Conservation (phyloP, 345 rosid genomes). For the Lepidium didymum region DNA sequence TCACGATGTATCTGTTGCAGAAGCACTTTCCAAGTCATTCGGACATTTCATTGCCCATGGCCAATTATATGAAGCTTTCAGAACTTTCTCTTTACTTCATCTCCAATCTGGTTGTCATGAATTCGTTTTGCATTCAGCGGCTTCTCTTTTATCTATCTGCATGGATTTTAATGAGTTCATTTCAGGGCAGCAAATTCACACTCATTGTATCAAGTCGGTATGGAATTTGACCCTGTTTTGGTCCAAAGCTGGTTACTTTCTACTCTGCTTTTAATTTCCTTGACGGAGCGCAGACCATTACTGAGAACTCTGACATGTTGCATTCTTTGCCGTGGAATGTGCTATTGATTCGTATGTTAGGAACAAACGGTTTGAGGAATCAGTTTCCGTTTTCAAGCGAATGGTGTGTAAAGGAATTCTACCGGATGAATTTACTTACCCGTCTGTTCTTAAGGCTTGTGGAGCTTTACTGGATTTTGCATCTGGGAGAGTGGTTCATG, state of each 20-base stretch:
- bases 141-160: constrained; percentile 44
- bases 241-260: constrained; percentile 55
- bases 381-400: constrained; percentile 39
- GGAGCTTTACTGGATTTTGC: constrained; percentile 41
- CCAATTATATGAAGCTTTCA: constrained; percentile 38
- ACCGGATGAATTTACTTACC: constrained; percentile 67
- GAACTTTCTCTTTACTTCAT: constrained; percentile 34
- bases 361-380: constrained; percentile 38
- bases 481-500: constrained; percentile 51
- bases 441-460: constrained; percentile 75
- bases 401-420: constrained; percentile 47
- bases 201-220: constrained; percentile 42
- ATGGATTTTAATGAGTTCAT: constrained; percentile 25
- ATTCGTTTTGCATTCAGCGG: constrained; percentile 31
- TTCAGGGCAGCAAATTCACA: constrained; percentile 60
- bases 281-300: constrained; percentile 32
- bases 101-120: constrained; percentile 20
- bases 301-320: constrained; percentile 35
- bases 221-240: constrained; percentile 49
- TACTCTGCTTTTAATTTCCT: constrained; percentile 46
- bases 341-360: constrained; percentile 51
- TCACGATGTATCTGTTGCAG: constrained; percentile 33
- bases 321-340: constrained; percentile 61
- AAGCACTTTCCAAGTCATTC: constrained; percentile 32
- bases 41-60: constrained; percentile 35